A percentile compares a stretch with the other conserved stretches of the same genome.
Evolutionary conservation across 169 alveolate species (phyloP).

Genomic region (Plasmodium yoelii): DNA sequence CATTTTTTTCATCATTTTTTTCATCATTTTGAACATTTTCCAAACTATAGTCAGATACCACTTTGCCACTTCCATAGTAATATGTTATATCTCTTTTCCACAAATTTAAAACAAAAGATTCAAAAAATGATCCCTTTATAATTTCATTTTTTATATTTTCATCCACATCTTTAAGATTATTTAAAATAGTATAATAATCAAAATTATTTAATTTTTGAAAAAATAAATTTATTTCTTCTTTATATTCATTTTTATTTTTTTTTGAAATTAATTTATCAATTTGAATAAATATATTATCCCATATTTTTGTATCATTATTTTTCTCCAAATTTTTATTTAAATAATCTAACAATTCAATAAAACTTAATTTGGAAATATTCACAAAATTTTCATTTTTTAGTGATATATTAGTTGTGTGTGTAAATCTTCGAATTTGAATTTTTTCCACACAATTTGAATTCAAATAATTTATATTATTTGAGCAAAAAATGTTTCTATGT

Average conservation of each 20-base stretch:
- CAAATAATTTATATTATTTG: background rate
- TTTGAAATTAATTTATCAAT: slow-evolving; percentile 41
- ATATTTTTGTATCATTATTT: slow-evolving; percentile 16
- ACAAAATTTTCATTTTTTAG: slow-evolving; percentile 27
- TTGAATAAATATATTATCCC: slow-evolving; percentile 59
- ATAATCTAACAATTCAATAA: slow-evolving; percentile 33
- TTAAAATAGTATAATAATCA: slow-evolving; percentile 28
- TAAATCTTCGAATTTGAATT: slow-evolving; percentile 32
- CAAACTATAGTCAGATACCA: background rate
- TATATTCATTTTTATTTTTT: slow-evolving; percentile 32
- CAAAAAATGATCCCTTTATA: slow-evolving; percentile 34
- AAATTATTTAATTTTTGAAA: slow-evolving; percentile 15
- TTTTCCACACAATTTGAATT: slow-evolving; percentile 26
- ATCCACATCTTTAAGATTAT: slow-evolving; percentile 46
- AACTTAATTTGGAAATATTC: slow-evolving; percentile 36
- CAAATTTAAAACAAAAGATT: slow-evolving; percentile 33
- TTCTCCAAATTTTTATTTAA: slow-evolving; percentile 18
- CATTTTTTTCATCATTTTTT: background rate
- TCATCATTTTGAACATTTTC: background rate
- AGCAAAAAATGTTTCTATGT: background rate
- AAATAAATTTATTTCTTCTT: slow-evolving; percentile 21
- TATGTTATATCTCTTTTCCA: slow-evolving; percentile 41
- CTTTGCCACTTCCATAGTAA: background rate
- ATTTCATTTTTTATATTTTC: slow-evolving; percentile 40
- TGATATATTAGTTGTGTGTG: slow-evolving; percentile 17